These are phyloP conservation scores for Decorospora gaudefroyi DNA, from an alignment of 2,329 filamentous ascomycete species.

Conservation along the genomic window DNA sequence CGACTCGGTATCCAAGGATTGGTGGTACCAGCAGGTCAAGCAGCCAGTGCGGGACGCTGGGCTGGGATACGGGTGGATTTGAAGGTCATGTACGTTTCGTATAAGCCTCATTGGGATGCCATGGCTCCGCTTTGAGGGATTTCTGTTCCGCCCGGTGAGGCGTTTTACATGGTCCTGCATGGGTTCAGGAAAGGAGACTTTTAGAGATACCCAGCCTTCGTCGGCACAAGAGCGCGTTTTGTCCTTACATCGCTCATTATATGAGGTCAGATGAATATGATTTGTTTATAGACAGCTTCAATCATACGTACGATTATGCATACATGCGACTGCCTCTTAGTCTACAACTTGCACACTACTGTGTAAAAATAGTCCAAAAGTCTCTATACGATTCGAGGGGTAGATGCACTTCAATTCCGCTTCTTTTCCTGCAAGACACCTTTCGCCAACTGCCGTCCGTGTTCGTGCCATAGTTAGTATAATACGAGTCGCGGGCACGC, in stretches of 20 bases:
- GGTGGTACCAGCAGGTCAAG: conserved; percentile 49
- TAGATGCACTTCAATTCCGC: conserved; percentile 7
- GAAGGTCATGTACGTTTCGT: conserved; percentile 20
- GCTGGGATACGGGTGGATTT: conserved; percentile 48
- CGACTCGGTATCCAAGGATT: conserved; percentile 46
- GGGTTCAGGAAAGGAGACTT: conserved; percentile 16
- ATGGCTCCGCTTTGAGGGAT: conserved; percentile 11
- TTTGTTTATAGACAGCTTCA: conserved; percentile 7
- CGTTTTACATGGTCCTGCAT: conserved; percentile 28
- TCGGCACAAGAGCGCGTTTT: conserved; percentile 23
- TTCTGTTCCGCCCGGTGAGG: conserved; percentile 38
- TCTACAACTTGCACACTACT: no score
- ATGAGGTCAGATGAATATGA: conserved; percentile 31
- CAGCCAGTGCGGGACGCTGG: conserved; percentile 47
- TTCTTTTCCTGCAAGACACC: not conserved
- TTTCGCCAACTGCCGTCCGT: conserved; percentile 6
- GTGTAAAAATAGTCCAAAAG: no score
- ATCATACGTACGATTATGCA: conserved; percentile 4
- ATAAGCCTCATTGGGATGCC: conserved; percentile 14
- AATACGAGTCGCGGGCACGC: conserved; percentile 1
- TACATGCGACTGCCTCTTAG: not conserved
- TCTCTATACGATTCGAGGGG: no score
- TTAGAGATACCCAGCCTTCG: conserved; percentile 40
- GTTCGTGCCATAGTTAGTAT: conserved; percentile 6
- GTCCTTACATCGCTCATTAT: conserved; percentile 27